phyloP scores from a whole-genome alignment of 768 basidiomycete species.

The Tulasnella sp. region DNA sequence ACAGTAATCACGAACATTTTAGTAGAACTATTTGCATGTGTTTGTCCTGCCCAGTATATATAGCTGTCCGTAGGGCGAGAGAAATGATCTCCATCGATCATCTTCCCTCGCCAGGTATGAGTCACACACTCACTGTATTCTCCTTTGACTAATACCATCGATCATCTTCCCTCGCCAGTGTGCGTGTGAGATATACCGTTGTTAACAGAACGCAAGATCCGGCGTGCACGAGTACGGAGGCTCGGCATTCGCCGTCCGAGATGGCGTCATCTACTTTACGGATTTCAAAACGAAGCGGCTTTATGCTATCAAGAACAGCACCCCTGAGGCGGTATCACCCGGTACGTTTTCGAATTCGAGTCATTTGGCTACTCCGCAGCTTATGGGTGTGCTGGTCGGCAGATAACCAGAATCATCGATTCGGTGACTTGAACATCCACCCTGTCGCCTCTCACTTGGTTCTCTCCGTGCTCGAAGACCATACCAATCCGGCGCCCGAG shows the following conservation, averaged over 20 bases:
- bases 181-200: too few species aligned
- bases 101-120: too few species aligned
- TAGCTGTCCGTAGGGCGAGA: too few species aligned
- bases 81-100: too few species aligned
- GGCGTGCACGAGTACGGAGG: constrained; percentile 67
- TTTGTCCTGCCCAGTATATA: too few species aligned
- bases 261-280: constrained; percentile 47
- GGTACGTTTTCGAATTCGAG: constrained; percentile 30
- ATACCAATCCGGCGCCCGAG: constrained; percentile 42
- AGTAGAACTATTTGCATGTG: too few species aligned
- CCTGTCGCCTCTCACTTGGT: constrained; percentile 43
- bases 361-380: background rate
- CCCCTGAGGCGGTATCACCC: constrained; percentile 44
- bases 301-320: constrained; percentile 30
- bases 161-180: too few species aligned
- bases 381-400: background rate
- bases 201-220: constrained; percentile 45
- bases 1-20: too few species aligned
- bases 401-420: constrained; percentile 46
- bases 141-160: too few species aligned
- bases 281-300: constrained; percentile 42
- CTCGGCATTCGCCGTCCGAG: constrained; percentile 41
- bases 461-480: constrained; percentile 58
- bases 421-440: constrained; percentile 50
- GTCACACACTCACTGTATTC: too few species aligned